These are phyloP conservation scores for Fusarium succisae DNA, from an alignment of 2,329 filamentous ascomycete species.

Conservation along the genomic window DNA sequence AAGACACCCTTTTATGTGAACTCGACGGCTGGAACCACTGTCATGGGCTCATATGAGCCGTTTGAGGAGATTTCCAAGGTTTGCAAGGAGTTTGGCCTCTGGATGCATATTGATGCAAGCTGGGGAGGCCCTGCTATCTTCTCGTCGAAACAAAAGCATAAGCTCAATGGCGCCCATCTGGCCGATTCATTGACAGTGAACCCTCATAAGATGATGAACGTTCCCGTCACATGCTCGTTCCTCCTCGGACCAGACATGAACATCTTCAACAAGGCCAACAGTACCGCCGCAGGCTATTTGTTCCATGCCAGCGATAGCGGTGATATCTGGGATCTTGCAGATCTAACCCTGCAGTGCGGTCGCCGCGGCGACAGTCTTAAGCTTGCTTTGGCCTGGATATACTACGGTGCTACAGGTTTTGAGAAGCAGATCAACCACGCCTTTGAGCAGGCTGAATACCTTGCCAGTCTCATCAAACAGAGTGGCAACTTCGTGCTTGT, in stretches of 20 bases:
- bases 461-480: slow-evolving; percentile 68
- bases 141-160: slow-evolving; percentile 67
- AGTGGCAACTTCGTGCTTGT: slow-evolving; percentile 74
- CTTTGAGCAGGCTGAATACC: slow-evolving; percentile 74
- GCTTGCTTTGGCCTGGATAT: slow-evolving; percentile 87
- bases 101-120: slow-evolving; percentile 92
- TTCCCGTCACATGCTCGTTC: slow-evolving; percentile 90
- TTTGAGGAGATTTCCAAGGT: slow-evolving; percentile 75
- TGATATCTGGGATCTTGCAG: slow-evolving; percentile 88
- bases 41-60: slow-evolving; percentile 88
- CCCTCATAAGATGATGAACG: slow-evolving; percentile 97
- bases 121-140: slow-evolving; percentile 92
- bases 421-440: slow-evolving; percentile 74
- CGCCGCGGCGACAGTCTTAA: slow-evolving; percentile 87
- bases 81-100: slow-evolving; percentile 77
- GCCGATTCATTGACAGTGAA: slow-evolving; percentile 89
- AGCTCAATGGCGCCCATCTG: slow-evolving; percentile 75
- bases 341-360: slow-evolving; percentile 93
- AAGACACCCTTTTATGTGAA: slow-evolving; percentile 94
- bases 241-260: slow-evolving; percentile 80
- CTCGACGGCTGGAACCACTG: slow-evolving; percentile 93
- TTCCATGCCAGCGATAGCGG: slow-evolving; percentile 70
- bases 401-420: slow-evolving; percentile 84
- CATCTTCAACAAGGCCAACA: slow-evolving; percentile 85
- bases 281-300: slow-evolving; percentile 84